Evolutionary conservation across 73 alveolate species (phyloP), one percentile per base, ranked within the genome.

Genomic region (Paramecium pentaurelia): DNA sequence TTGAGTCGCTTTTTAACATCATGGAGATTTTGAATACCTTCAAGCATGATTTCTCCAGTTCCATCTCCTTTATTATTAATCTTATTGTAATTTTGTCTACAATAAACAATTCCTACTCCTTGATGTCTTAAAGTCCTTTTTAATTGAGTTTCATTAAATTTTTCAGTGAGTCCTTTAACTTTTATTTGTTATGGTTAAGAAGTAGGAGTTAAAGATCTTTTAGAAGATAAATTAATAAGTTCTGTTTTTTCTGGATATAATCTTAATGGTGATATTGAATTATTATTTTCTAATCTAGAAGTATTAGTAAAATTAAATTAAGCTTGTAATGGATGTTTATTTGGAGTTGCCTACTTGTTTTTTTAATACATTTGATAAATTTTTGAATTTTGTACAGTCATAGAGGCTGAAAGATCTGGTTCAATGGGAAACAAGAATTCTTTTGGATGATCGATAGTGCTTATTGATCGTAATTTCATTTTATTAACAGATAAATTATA

Each of bases 201-300:
- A 12, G 88, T 12, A 0, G 68, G 68, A 4, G 68, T 75, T 30
- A 75, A 36, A 36, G 60, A 38, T 42, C 47, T 20, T 42, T 38
- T 34, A 30, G 88, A 75, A n/a, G 88, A 75, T 34, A 42, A 38
- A 38, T 42, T 75, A 22, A 42, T 8, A 0, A 75, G 18, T 22
- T 75, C 88, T 36, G 60, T 22, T 75, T 42, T 75, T 34, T 75
- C 88, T 36, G 88, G 88, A 34, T 75, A 75, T 38, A 75, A 38
- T 37, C 88, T 75, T 28, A 12, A 28, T 64, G 84, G 84, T 6
- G 84, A 64, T 28, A 32, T 64, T 54, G 20, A 54, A 18, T 20
- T 25, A 18, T 20, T 54, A 34, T 64, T 64, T 10, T 34, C 28
- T 64, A 34, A 64, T 64, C 27, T 64, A 12, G 84, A 64, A 28